These are phyloP conservation scores for Ascochyta clinopodiicola DNA, from an alignment of 2,329 filamentous ascomycete species.

Conservation along the genomic window DNA sequence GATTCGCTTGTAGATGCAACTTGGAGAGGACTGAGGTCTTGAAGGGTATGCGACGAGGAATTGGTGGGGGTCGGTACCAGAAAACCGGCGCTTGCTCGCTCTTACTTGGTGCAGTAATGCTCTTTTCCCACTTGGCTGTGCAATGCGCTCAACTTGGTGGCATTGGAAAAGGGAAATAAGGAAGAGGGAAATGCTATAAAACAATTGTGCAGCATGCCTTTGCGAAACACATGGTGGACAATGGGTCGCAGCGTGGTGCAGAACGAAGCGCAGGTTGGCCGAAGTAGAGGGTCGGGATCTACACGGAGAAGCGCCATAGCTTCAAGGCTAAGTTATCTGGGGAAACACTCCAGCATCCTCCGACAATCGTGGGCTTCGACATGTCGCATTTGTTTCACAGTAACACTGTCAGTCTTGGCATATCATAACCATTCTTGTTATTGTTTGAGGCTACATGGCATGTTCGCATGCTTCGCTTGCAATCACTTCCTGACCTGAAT, in stretches of 20 bases:
- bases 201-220: conserved; percentile 1
- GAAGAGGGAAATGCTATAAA: conserved; percentile 3
- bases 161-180: not conserved
- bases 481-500: not conserved
- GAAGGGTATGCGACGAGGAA: not conserved
- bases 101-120: conserved; percentile 4
- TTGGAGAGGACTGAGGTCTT: not conserved
- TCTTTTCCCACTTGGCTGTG: not conserved
- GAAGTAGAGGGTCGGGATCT: conserved; percentile 29
- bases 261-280: conserved; percentile 26
- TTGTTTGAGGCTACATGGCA: not conserved
- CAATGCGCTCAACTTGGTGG: not conserved
- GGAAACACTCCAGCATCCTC: conserved; percentile 11
- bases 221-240: conserved; percentile 18
- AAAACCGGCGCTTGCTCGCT: conserved; percentile 6
- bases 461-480: not conserved
- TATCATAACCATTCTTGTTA: not conserved
- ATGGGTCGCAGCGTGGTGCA: conserved; percentile 21
- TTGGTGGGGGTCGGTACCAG: not conserved
- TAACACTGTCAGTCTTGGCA: conserved; percentile 12
- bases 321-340: conserved; percentile 13
- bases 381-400: conserved; percentile 16
- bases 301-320: conserved; percentile 18
- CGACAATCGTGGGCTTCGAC: conserved; percentile 16
- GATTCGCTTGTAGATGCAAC: not conserved